Evolutionary conservation across 78 protist genomes (phyloP), one percentile per base, ranked within the genome.

Genomic region (Monocercomonoides exilis): DNA sequence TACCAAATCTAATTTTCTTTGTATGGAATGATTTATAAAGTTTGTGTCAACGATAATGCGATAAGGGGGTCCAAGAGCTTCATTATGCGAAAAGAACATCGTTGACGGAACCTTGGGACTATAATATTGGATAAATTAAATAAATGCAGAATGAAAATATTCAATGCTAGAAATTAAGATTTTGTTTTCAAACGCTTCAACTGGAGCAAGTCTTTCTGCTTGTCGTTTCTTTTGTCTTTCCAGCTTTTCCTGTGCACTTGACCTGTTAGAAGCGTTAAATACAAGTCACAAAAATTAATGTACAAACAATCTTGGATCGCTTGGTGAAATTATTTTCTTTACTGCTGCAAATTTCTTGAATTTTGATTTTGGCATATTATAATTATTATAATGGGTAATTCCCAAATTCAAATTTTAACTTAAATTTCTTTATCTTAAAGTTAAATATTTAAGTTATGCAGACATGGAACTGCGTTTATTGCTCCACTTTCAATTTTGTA

Each of bases 31-130:
- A 90, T 97, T 96, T 91, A 98, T 95, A 89, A 98, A 98, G 94
- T 98, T 98, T 36, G 99, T 98, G 80, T 98, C 99, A 21, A 97
- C 41, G 54, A 98, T 89, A 6, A 98, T 86, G 89, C 92, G 94
- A 90, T 95, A 98, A 3, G 99, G 99, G 32, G 99, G 99, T 4
- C 96, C 99, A 0, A 98, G 94, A 43, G 93, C 77, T 33, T 77
- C 45, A 95, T 97, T 97, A 93, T 94, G 93, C 38, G 88, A 42
- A 86, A 97, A 94, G 90, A 96, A 97, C 90, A 98, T 91, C 21
- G 91, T 87, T 2, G 95, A 88, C 46, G 94, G 29, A 6, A 45
- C 79, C 33, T 88, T 54, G 11, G 70, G 70, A 29, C 70, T 54
- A 80, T 6, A 36, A 21, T 32, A 80, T 32, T 80, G 41, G 11